Base-by-base conservation (phyloP, 495 filamentous ascomycete genomes). In the Talaromyces adpressus region DNA sequence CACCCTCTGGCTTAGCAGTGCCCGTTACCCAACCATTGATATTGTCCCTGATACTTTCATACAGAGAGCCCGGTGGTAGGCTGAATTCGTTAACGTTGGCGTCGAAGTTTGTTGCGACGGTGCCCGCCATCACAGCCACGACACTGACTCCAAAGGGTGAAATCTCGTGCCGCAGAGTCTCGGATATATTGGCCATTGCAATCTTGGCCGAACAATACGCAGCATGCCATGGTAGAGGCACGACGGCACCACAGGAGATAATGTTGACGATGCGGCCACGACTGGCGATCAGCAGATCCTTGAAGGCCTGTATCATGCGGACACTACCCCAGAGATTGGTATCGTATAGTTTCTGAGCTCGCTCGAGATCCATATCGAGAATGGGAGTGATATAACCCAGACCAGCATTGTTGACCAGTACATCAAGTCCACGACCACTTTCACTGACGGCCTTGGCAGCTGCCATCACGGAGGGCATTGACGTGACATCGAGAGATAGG, bases 191-290 rank as follows among this genome's bases (percentile, higher is more conserved):
- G 9, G 64, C 69, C 5, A 73, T 32, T 8, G 75, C 73, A 1
- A 66, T 65, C 53, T 80, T 80, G 14, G 75, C 76, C 16, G 71
- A 67, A 5, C 64, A 47, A 56, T 80, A 79, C 27, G 56, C 14
- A 18, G 56, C 56, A 25, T 34, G 56, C 56, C 56, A 58, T 36
- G 56, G 56, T 12, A 58, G n/a, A 12, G 29, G 29, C 16, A 58
- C 9, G 54, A 78, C 61, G 30, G 79, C 77, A 20, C 79, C 76
- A 6, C 82, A 73, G 1, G 79, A 81, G 12, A 78, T 76, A 60
- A 82, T 79, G 41, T 68, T 68, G 29, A 68, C 61, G 25, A 67
- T 61, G 16, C 61, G 34, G n/a, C 67, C 67, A 12, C 34, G 41
- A 27, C 47, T 36, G 16, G 34, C 47, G 25, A 66, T 58, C 4